Percentiles rank a stretch among this genome's conserved stretches.
Conservation (phyloP, 345 rosid species). For the Pistacia vera region DNA sequence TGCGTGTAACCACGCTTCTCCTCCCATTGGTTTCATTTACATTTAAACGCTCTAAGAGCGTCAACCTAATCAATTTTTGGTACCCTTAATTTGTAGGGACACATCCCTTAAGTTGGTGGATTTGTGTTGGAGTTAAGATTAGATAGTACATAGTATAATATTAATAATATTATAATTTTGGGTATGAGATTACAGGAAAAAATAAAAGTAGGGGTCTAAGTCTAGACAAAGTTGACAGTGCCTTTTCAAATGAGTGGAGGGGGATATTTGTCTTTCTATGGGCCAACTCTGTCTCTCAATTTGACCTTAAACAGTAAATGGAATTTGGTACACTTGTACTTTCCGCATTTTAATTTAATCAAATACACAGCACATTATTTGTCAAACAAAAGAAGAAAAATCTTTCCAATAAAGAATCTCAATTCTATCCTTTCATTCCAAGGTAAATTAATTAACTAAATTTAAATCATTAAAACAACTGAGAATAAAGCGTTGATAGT, state of each 20-base stretch:
- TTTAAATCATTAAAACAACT: too few species aligned
- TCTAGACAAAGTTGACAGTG: constrained; percentile 18
- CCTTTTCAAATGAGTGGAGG: constrained; percentile 21
- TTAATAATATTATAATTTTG: too few species aligned
- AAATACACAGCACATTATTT: not conserved
- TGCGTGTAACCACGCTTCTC: not conserved
- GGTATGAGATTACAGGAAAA: not conserved
- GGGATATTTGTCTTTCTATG: constrained; percentile 24
- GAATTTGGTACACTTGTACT: constrained; percentile 12
- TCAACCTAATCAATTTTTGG: not conserved
- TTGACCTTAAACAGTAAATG: not conserved
- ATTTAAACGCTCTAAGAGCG: not conserved
- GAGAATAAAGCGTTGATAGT: too few species aligned
- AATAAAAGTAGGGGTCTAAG: not conserved
- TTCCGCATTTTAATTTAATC: not conserved
- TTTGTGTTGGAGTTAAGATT: constrained; percentile 5
- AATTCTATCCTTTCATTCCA: too few species aligned
- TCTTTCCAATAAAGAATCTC: too few species aligned
- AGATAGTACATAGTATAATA: not conserved
- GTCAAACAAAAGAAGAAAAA: too few species aligned
- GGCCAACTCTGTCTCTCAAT: constrained; percentile 26
- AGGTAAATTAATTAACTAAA: too few species aligned
- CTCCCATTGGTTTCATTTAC: not conserved
- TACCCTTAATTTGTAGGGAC: constrained; percentile 8
- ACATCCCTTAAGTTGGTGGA: constrained; percentile 29